Evolutionary conservation across 1,139 yeast genomes (phyloP).

Genomic region (Sugiyamaella paludigena): DNA sequence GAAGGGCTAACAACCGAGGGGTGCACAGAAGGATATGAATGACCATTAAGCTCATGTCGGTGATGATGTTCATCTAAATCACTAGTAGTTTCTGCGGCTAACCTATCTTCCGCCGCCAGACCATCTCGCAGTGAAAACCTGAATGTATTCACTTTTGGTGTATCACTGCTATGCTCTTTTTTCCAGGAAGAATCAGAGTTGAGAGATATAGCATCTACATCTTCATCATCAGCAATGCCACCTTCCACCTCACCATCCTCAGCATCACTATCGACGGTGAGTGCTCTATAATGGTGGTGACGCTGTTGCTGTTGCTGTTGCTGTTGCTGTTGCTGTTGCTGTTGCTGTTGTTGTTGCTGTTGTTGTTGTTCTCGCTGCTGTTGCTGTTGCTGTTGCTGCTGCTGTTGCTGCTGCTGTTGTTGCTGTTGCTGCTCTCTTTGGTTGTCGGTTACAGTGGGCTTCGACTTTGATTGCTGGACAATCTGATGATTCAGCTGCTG

Average conservation of each 20-base stretch:
- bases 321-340: slow-evolving; percentile 1
- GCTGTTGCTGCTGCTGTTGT: neutral
- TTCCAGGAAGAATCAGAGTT: slow-evolving; percentile 36
- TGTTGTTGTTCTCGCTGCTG: neutral
- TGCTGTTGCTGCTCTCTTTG: no score
- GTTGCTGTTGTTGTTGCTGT: slow-evolving; percentile 2
- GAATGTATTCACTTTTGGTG: slow-evolving; percentile 11
- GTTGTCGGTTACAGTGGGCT: neutral
- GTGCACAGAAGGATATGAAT: no score
- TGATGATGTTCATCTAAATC: neutral
- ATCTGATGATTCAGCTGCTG: slow-evolving; percentile 11
- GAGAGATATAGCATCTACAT: slow-evolving; percentile 31
- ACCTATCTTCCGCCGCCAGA: slow-evolving; percentile 4
- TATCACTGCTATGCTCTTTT: slow-evolving; percentile 21
- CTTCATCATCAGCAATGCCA: slow-evolving; percentile 16
- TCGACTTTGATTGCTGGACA: slow-evolving; percentile 7
- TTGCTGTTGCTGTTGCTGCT: slow-evolving; percentile 1
- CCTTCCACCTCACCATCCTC: slow-evolving; percentile 26
- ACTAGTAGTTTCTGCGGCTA: neutral
- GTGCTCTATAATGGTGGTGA: slow-evolving; percentile 15
- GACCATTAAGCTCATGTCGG: slow-evolving; percentile 1
- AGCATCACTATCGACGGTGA: slow-evolving; percentile 15
- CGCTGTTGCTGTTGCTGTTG: neutral
- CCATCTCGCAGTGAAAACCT: slow-evolving; percentile 20
- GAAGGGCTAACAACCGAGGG: no score